These are phyloP conservation scores for Platismatia glauca DNA, from an alignment of 495 filamentous ascomycete genomes.

Conservation along the genomic window DNA sequence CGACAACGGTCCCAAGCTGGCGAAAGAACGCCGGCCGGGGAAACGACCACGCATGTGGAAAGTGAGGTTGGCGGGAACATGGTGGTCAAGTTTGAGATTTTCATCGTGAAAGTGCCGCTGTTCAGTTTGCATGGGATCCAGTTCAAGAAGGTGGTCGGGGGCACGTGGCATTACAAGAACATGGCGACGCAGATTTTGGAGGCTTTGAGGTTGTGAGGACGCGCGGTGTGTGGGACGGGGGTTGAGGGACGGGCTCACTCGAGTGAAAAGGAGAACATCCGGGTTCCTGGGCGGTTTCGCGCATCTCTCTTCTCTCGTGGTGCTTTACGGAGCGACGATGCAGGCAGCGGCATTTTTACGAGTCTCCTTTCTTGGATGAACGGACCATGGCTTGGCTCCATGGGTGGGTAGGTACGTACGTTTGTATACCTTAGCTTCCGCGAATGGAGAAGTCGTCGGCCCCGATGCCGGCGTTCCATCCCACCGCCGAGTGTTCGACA, in stretches of 20 bases:
- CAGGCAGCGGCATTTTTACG: constrained; percentile 9
- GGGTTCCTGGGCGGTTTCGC: not conserved
- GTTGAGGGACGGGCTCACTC: not conserved
- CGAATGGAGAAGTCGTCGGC: not conserved
- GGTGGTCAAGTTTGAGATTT: constrained; percentile 84
- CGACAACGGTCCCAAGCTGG: constrained; percentile 26
- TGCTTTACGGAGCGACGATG: not conserved
- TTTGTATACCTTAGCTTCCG: not conserved
- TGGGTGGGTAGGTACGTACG: no score
- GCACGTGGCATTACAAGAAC: constrained; percentile 97
- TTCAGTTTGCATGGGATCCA: constrained; percentile 92
- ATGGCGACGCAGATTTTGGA: constrained; percentile 93
- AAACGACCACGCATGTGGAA: constrained; percentile 79
- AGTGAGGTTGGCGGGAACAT: constrained; percentile 73
- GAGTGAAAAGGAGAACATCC: not conserved
- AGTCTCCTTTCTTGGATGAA: constrained; percentile 13
- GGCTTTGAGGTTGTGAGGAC: constrained; percentile 64
- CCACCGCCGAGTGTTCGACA: no score
- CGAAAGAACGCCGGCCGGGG: constrained; percentile 50
- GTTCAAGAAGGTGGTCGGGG: constrained; percentile 93
- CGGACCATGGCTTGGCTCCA: not conserved
- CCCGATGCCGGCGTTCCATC: not conserved
- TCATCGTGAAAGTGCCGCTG: constrained; percentile 95
- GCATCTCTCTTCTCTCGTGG: not conserved
- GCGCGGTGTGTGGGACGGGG: no score